phyloP scores from a whole-genome alignment of 306 rosid species.

The Dalbergia oliveri region DNA sequence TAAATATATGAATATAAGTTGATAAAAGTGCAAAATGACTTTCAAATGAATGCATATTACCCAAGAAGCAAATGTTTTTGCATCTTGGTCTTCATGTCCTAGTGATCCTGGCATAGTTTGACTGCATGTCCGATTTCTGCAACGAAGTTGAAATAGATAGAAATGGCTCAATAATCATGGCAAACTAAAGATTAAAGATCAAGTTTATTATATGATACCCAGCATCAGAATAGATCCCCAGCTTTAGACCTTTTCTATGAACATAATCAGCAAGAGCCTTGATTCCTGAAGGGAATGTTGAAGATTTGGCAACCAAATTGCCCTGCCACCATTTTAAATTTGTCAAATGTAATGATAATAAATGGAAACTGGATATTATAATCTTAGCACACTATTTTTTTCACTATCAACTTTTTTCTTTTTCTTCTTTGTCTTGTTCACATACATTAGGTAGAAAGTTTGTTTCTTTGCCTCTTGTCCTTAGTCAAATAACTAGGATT shows the following conservation, averaged over 20 bases:
- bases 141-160: constrained; percentile 11
- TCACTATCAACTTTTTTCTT: too few relatives aligned
- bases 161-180: constrained; percentile 27
- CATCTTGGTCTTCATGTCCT: constrained; percentile 79
- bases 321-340: constrained; percentile 55
- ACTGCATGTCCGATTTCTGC: constrained; percentile 74
- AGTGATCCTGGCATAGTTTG: constrained; percentile 79
- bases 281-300: constrained; percentile 83
- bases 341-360: neutral
- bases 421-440: too few relatives aligned
- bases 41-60: constrained; percentile 47
- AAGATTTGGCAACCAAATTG: constrained; percentile 65
- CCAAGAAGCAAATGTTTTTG: constrained; percentile 84
- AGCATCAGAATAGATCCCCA: constrained; percentile 86
- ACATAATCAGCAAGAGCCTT: constrained; percentile 81
- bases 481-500: too few relatives aligned
- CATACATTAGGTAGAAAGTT: too few relatives aligned
- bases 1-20: neutral
- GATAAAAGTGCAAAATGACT: constrained; percentile 2
- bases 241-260: constrained; percentile 72
- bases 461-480: too few relatives aligned
- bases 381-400: neutral
- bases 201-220: constrained; percentile 56
- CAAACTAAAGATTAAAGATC: neutral
- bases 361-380: constrained; percentile 4